A percentile compares a stretch with the other conserved stretches of the same genome.
phyloP scores from a whole-genome alignment of 345 rosid genomes.

The Pelargonium nanum region DNA sequence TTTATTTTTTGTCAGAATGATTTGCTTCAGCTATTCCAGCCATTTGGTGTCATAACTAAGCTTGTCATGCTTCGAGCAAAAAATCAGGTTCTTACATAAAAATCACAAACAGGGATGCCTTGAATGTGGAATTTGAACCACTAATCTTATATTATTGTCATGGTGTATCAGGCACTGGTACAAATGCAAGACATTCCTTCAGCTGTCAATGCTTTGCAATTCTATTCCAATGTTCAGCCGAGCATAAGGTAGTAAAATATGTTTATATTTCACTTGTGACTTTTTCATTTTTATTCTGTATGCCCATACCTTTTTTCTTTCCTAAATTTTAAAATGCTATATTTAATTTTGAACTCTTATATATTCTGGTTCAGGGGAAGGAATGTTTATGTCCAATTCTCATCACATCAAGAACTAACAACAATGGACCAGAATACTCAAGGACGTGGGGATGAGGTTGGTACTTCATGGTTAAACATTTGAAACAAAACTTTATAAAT shows the following conservation, averaged over 20 bases:
- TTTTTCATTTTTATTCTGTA: not conserved
- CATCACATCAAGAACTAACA: constrained; percentile 97
- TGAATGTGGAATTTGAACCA: constrained; percentile 2
- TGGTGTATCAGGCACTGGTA: constrained; percentile 66
- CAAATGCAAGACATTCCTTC: constrained; percentile 96
- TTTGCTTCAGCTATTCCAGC: constrained; percentile 93
- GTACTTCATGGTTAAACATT: constrained; percentile 14
- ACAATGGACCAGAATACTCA: constrained; percentile 88
- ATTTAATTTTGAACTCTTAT: not conserved
- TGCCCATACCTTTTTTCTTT: not conserved
- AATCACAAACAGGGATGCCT: constrained; percentile 1
- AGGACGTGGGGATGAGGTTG: constrained; percentile 94
- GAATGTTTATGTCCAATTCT: constrained; percentile 93
- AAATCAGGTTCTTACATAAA: constrained; percentile 60
- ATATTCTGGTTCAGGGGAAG: constrained; percentile 49
- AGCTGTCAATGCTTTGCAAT: constrained; percentile 75
- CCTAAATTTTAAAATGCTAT: not conserved
- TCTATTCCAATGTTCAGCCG: constrained; percentile 75
- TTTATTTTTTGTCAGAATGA: constrained; percentile 51
- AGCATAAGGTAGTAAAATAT: constrained; percentile 50
- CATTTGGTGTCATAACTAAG: constrained; percentile 93
- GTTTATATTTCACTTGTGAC: not conserved
- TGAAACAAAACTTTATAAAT: constrained; percentile 2
- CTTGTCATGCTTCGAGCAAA: constrained; percentile 98
- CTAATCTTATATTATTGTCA: constrained; percentile 8